These are phyloP conservation scores for Solanum chilense DNA, from an alignment of 257 asterid genomes.

Conservation along the genomic window DNA sequence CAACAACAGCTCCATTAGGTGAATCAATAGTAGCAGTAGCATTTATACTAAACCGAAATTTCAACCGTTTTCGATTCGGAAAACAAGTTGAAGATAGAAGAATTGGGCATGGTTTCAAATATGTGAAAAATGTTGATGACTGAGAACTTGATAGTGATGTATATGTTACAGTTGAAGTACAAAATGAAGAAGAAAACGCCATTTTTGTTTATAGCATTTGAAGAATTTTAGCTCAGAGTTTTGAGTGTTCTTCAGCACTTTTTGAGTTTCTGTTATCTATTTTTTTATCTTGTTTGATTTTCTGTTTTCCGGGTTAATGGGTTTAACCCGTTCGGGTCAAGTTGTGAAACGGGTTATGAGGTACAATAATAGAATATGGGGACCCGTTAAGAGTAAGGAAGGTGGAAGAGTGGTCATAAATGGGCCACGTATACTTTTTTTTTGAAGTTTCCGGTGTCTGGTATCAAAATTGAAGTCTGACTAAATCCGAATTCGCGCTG, in stretches of 20 bases:
- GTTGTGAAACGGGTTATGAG: not conserved
- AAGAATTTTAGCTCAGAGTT: not conserved
- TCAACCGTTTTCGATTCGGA: not conserved
- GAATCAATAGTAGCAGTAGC: not conserved
- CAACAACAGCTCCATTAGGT: not conserved
- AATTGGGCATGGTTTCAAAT: not conserved
- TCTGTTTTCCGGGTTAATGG: not conserved
- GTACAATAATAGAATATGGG: not conserved
- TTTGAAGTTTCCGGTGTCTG: rapidly evolving
- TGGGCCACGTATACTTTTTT: not conserved
- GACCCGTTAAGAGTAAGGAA: not conserved
- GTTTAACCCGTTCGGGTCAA: not conserved
- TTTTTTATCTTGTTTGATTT: not conserved
- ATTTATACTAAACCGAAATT: not conserved
- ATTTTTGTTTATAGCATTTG: not conserved
- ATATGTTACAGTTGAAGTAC: not conserved
- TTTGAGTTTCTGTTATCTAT: not conserved
- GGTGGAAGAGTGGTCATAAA: not conserved
- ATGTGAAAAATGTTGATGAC: not conserved
- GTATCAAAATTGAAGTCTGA: too few relatives aligned
- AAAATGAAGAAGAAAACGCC: not conserved
- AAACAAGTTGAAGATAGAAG: not conserved
- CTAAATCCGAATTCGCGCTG: rapidly evolving
- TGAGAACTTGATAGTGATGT: not conserved
- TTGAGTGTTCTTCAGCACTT: not conserved